Evolutionary conservation across 1,284 basidiomycete genomes (phyloP), one percentile per base, ranked within the genome.

Genomic region (Boletus calvinii): DNA sequence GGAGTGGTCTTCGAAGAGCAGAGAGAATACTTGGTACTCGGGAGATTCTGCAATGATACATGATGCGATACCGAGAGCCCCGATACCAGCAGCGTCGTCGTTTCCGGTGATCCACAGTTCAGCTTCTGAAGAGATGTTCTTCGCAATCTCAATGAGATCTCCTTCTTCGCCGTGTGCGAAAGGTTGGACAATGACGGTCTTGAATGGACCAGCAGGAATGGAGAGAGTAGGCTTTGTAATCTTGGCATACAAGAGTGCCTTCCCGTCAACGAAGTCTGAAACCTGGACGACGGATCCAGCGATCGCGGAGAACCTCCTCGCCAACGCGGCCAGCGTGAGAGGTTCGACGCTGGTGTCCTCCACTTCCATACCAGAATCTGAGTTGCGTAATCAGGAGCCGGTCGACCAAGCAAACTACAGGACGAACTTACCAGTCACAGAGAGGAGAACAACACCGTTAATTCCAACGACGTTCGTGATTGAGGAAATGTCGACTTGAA

Each of bases 31-130:
- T 15, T 50, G 54, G 40, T 64, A 68, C 37, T 67, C 62, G 7
- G 65, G 61, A 4, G 58, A 66, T 20, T 68, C 66, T 3, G 65
- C 63, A 9, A 67, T 58, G 11, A 66, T 42, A 40, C 66, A 66
- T 0, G 65, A 65, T 6, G 61, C 65, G 20, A 68, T 29, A 18
- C 64, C 66, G 8, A 66, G 58, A n/a, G 64, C 64, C 9, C 61
- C 65, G 17, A 67, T 66, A 18, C 66, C 63, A 34, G 50, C 65
- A 5, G 64, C 56, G 18, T 68, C 59, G 39, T 66, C 65, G 24
- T 66, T 67, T 8, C 63, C 65, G 1, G 58, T 63, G 39, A 66
- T 58, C 64, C 64, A 66, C 1, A 66, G 22, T 15, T 68, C 64
- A 1, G 61, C 56, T 20, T 67, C 65, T 1, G 57, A 58, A 24